Base-by-base conservation (phyloP, 2,329 filamentous ascomycete genomes). In the Zymoseptoria brevis region DNA sequence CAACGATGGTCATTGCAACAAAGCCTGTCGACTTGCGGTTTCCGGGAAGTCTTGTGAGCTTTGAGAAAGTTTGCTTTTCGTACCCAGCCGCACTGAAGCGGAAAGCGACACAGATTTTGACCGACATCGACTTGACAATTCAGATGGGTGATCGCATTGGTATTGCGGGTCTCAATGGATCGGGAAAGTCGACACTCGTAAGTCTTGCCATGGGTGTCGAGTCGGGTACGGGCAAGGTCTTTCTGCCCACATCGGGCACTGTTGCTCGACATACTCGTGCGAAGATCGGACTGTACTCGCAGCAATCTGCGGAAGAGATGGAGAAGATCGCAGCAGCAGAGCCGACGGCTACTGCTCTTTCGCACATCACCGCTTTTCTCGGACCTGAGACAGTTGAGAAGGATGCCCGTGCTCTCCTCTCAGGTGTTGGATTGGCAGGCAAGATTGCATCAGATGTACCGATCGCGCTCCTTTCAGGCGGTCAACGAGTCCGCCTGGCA, bases 131-230 rank as follows among this genome's bases (percentile, higher is more conserved):
- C 54, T 74, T 95, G 11, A 86, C 86, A 0, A 81, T 95, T 11
- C 82, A 88, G 60, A 83, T 85, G 71, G 87, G 89, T 8, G 87
- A 90, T 63, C 81, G 89, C 1, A 77, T 93, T 22, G 90, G 88
- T 0, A 80, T 95, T 49, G 79, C 90, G 22, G 90, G 90, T 0
- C 78, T 94, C 50, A 95, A 95, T 70, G 90, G 90, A 1, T 83
- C 84, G 0, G 90, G 90, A 1, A 95, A 95, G 72, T 90, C 88
- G 1, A 94, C 90, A 0, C 77, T 95, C 8, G 79, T 93, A 59
- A 85, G 83, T 53, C 75, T 93, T 3, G 80, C 93, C 2, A 84
- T 86, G n/a, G 83, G 81, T 0, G 78, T 80, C 13, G 35, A 55
- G 4, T 29, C 58, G 8, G 57, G 48, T 13, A 19, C 49, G 4